These are phyloP conservation scores for Tuber aestivum DNA, from an alignment of 495 filamentous ascomycete species.

Conservation along the genomic window DNA sequence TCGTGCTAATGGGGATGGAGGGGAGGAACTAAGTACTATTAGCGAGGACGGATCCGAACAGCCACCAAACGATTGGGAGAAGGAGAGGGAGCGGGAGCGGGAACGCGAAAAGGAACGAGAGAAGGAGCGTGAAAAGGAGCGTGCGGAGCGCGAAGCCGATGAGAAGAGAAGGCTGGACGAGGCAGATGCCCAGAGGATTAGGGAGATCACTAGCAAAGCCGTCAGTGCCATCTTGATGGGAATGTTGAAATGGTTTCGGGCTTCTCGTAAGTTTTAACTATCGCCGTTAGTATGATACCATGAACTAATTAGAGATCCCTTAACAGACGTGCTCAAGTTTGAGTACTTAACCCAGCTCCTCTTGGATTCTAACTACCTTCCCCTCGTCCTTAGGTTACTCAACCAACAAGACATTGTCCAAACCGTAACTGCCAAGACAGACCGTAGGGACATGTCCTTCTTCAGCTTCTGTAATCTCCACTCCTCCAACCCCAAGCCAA, in stretches of 20 bases:
- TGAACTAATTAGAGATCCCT: conserved; percentile 6
- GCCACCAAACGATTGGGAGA: neutral
- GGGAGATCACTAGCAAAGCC: conserved; percentile 86
- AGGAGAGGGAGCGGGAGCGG: neutral
- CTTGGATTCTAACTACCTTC: conserved; percentile 88
- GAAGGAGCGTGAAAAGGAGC: conserved; percentile 23
- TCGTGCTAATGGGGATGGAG: conserved; percentile 13
- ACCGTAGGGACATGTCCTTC: conserved; percentile 80
- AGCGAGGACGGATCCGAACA: conserved; percentile 6
- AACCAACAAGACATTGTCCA: conserved; percentile 87
- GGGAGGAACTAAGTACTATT: conserved; percentile 10
- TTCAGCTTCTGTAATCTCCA: conserved; percentile 75
- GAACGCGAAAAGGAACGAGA: neutral
- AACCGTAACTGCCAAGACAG: conserved; percentile 75
- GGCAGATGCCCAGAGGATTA: conserved; percentile 66
- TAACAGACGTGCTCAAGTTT: conserved; percentile 80
- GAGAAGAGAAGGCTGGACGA: conserved; percentile 53
- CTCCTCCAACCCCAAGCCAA: conserved; percentile 46
- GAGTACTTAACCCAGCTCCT: conserved; percentile 92
- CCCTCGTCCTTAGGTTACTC: conserved; percentile 84
- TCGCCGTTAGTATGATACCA: neutral
- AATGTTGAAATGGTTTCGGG: conserved; percentile 91
- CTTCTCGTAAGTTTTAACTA: conserved; percentile 64
- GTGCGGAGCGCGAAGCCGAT: conserved; percentile 29
- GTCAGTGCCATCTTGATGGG: conserved; percentile 78